These are phyloP conservation scores for Globisporangium megalacanthum DNA, from an alignment of 352 stramenopile genomes.

Conservation along the genomic window DNA sequence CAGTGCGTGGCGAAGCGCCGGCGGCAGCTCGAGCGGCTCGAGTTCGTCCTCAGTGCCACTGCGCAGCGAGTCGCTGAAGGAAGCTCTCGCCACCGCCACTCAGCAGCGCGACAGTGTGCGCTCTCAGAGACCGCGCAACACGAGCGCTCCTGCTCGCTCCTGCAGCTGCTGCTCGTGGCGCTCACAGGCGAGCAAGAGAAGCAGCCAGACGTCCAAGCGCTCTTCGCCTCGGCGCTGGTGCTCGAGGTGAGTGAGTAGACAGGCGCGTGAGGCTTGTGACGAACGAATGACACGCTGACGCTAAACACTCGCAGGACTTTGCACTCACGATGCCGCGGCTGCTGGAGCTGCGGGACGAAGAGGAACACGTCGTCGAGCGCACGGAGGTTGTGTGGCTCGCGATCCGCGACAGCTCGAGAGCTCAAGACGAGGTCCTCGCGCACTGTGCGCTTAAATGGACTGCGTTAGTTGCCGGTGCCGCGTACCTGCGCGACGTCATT, in stretches of 20 bases:
- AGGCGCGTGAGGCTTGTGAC: too few relatives aligned
- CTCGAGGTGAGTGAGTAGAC: slow-evolving; percentile 12
- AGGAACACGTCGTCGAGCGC: slow-evolving; percentile 19
- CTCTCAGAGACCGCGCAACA: not conserved
- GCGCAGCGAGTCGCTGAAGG: slow-evolving; percentile 7
- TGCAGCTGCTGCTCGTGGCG: slow-evolving; percentile 20
- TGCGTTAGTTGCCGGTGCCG: not conserved
- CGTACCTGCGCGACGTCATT: slow-evolving; percentile 6
- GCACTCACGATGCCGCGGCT: slow-evolving; percentile 22
- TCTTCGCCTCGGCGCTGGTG: slow-evolving; percentile 18
- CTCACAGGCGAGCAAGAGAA: slow-evolving; percentile 15
- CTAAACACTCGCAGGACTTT: slow-evolving; percentile 8
- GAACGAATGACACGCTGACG: not conserved
- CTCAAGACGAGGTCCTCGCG: not conserved
- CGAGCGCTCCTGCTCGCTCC: slow-evolving; percentile 8
- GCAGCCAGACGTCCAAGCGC: slow-evolving; percentile 2
- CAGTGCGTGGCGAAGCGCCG: slow-evolving; percentile 28
- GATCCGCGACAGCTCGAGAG: not conserved
- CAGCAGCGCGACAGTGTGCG: slow-evolving; percentile 1
- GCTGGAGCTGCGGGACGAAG: slow-evolving; percentile 26
- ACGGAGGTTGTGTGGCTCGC: slow-evolving; percentile 9
- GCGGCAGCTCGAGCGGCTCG: slow-evolving; percentile 25
- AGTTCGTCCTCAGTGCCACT: slow-evolving; percentile 23
- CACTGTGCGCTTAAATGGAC: slow-evolving; percentile 9
- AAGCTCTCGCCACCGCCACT: slow-evolving; percentile 1